phyloP scores from a whole-genome alignment of 208 protist species.

The Leptomonas seymouri region DNA sequence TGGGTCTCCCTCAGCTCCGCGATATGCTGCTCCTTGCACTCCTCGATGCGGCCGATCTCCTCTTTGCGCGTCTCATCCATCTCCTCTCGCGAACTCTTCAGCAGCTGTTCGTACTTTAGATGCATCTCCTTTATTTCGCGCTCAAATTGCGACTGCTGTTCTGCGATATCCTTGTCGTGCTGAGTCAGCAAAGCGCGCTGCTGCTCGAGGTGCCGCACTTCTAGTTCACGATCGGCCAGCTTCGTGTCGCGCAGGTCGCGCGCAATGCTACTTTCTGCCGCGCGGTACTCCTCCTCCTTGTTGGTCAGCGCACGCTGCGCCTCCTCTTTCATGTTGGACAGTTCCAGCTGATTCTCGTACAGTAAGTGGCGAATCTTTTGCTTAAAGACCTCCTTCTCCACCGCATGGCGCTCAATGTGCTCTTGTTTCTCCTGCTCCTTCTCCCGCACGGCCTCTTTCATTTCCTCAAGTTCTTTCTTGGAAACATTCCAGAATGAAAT shows the following conservation, averaged over 20 bases:
- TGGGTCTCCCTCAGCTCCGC: slow-evolving; percentile 95
- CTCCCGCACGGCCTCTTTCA: slow-evolving; percentile 78
- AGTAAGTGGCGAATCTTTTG: slow-evolving; percentile 97
- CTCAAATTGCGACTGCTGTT: slow-evolving; percentile 90
- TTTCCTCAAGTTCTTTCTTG: slow-evolving; percentile 92
- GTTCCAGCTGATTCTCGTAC: slow-evolving; percentile 95
- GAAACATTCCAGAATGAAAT: slow-evolving; percentile 96
- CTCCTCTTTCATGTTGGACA: slow-evolving; percentile 90
- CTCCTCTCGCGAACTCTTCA: slow-evolving; percentile 88
- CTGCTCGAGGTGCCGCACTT: slow-evolving; percentile 90
- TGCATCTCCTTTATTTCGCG: slow-evolving; percentile 94
- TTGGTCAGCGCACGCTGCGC: slow-evolving; percentile 87
- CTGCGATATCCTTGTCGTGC: slow-evolving; percentile 87
- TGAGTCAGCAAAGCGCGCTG: slow-evolving; percentile 68
- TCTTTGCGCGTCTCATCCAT: slow-evolving; percentile 92
- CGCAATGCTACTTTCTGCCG: slow-evolving; percentile 76
- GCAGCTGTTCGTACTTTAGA: slow-evolving; percentile 94
- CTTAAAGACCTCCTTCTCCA: slow-evolving; percentile 97
- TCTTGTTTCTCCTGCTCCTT: slow-evolving; percentile 95
- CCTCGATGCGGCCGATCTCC: slow-evolving; percentile 96
- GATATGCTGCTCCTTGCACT: slow-evolving; percentile 96
- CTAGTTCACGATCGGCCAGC: slow-evolving; percentile 86
- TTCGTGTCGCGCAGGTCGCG: slow-evolving; percentile 88
- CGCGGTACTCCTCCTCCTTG: slow-evolving; percentile 91
- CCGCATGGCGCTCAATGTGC: slow-evolving; percentile 92